Evolutionary conservation across 2,329 filamentous ascomycete species (phyloP).

Genomic region (Pseudocercospora vitis): DNA sequence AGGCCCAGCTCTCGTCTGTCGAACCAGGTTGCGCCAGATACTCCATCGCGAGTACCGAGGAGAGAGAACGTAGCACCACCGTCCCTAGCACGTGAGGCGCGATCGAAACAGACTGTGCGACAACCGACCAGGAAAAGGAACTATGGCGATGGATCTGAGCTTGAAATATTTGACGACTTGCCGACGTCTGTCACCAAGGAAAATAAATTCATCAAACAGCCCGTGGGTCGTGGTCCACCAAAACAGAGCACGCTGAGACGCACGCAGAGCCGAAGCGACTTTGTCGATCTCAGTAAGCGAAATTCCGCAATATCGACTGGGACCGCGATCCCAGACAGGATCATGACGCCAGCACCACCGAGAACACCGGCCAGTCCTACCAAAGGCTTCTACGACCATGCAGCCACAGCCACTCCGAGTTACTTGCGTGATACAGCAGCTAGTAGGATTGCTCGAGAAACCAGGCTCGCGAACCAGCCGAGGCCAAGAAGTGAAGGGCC

Average conservation of each 20-base stretch:
- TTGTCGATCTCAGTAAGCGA: conserved; percentile 33
- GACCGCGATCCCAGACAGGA: conserved; percentile 43
- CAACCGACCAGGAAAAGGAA: conserved; percentile 68
- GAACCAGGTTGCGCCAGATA: conserved; percentile 51
- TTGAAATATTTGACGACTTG: conserved; percentile 91
- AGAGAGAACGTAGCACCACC: conserved; percentile 49
- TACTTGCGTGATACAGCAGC: conserved; percentile 68
- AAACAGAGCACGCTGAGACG: conserved; percentile 45
- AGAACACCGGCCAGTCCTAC: conserved; percentile 57
- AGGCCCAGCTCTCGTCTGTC: conserved; percentile 51
- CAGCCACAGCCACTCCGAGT: conserved; percentile 55
- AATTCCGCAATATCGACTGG: conserved; percentile 19
- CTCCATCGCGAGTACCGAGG: conserved; percentile 46
- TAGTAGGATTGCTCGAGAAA: conserved; percentile 62
- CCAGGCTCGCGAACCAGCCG: conserved; percentile 47
- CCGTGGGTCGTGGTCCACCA: conserved; percentile 66
- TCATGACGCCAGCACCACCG: conserved; percentile 48
- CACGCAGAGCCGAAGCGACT: conserved; percentile 34
- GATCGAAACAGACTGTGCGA: conserved; percentile 68
- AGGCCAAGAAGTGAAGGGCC: conserved; percentile 50
- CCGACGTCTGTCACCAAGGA: conserved; percentile 83
- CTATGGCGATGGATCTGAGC: conserved; percentile 89
- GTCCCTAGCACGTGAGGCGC: conserved; percentile 52
- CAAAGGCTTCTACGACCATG: conserved; percentile 41
- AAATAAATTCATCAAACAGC: conserved; percentile 78